These are phyloP conservation scores for Cladosporium cucumerinum DNA, from an alignment of 2,329 filamentous ascomycete species.

Conservation along the genomic window DNA sequence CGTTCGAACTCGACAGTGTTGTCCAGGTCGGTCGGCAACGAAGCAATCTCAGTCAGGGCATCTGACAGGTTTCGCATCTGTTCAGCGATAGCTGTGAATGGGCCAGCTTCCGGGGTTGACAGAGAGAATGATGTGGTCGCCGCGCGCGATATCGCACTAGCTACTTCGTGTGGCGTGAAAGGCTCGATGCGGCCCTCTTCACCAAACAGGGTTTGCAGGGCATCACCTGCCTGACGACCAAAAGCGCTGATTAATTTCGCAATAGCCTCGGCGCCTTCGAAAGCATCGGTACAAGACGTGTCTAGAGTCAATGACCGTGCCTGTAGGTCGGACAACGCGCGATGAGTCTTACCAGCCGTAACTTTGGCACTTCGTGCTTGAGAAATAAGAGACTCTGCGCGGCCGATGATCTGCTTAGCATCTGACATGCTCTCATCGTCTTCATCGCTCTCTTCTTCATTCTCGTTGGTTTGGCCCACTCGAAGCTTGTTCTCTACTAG, in stretches of 20 bases:
- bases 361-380: constrained; percentile 82
- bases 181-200: constrained; percentile 70
- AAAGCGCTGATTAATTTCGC: constrained; percentile 65
- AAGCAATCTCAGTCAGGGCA: constrained; percentile 67
- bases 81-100: constrained; percentile 65
- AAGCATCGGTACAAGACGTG: constrained; percentile 63
- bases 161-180: constrained; percentile 64
- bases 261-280: constrained; percentile 65
- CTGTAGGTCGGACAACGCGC: constrained; percentile 73
- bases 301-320: constrained; percentile 70
- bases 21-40: constrained; percentile 50
- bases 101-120: constrained; percentile 58
- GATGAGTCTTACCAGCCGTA: constrained; percentile 71
- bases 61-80: constrained; percentile 64
- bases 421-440: constrained; percentile 44
- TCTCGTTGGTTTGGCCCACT: constrained; percentile 52
- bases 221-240: constrained; percentile 63
- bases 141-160: constrained; percentile 59
- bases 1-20: constrained; percentile 61
- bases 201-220: constrained; percentile 62
- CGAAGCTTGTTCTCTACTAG: constrained; percentile 58
- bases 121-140: constrained; percentile 50
- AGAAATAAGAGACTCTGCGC: constrained; percentile 67
- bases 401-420: constrained; percentile 61
- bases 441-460: constrained; percentile 54